phyloP scores from a whole-genome alignment of 306 rosid species.

The Mimosa pudica region DNA sequence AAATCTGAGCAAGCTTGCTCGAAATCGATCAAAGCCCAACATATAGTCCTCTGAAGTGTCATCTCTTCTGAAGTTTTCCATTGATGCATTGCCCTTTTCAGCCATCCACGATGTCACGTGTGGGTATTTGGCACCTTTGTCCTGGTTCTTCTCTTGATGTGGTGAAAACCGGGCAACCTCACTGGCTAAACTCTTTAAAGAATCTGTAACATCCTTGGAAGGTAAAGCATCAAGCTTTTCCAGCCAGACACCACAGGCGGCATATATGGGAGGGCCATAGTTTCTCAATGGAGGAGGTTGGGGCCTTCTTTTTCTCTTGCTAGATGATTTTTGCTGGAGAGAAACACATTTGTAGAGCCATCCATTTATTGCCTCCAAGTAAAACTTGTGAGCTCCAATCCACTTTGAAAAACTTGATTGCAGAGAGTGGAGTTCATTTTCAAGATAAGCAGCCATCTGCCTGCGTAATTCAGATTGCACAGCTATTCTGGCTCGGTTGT shows the following conservation, averaged over 20 bases:
- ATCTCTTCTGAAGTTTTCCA: slow-evolving; percentile 46
- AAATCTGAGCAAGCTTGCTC: slow-evolving; percentile 59
- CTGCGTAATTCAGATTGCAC: slow-evolving; percentile 65
- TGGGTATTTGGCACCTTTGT: slow-evolving; percentile 39
- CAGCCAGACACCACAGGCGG: slow-evolving; percentile 66
- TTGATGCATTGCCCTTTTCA: slow-evolving; percentile 50
- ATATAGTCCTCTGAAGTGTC: slow-evolving; percentile 58
- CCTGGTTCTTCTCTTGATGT: slow-evolving; percentile 66
- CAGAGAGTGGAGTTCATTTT: slow-evolving; percentile 62
- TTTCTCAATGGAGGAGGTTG: slow-evolving; percentile 25
- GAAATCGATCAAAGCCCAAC: slow-evolving; percentile 65
- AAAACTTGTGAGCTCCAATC: slow-evolving; percentile 79
- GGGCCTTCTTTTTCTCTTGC: slow-evolving; percentile 52
- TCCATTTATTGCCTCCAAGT: slow-evolving; percentile 63
- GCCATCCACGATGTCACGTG: slow-evolving; percentile 18
- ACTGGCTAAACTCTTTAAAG: slow-evolving; percentile 62
- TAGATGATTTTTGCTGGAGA: slow-evolving; percentile 51
- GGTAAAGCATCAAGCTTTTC: slow-evolving; percentile 47
- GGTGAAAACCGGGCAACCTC: slow-evolving; percentile 68
- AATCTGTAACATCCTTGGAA: slow-evolving; percentile 56
- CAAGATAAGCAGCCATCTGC: slow-evolving; percentile 69
- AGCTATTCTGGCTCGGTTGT: slow-evolving; percentile 55
- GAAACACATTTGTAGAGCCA: slow-evolving; percentile 82
- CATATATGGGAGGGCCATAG: slow-evolving; percentile 76
- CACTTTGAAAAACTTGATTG: slow-evolving; percentile 72